Base-by-base conservation (phyloP, 1,284 basidiomycete genomes). In the Ceratobasidium sp. region DNA sequence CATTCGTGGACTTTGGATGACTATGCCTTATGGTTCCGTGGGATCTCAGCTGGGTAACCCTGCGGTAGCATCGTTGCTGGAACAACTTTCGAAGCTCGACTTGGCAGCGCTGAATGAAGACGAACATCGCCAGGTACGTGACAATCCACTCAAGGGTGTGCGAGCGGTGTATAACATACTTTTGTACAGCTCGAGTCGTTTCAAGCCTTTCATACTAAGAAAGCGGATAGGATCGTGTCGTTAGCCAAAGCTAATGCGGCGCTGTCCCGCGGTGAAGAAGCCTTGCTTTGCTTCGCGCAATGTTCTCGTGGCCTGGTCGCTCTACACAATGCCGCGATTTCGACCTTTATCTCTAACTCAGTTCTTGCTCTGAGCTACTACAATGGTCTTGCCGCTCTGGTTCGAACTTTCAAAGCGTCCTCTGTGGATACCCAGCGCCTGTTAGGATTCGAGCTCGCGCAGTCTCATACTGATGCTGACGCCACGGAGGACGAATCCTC, bases 231-330 rank as follows among this genome's bases (percentile, higher is more conserved):
- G 19, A 41, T 48, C 14, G n/a, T 61, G 11, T 24, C 46, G 5
- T 13, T 73, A 8, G 69, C 58, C 9, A 16, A 41, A 29, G 19
- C 43, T 11, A 43, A 72, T 34, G 68, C 41, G 3, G 9, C 24
- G 11, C 7, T 53, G 39, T 29, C 27, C n/a, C 34, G 37, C 19
- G 37, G 39, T 9, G 29, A 27, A 1, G 48, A 53, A 14, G 34
- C 71, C 11, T 29, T 74, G 22, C 59, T 74, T 37, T 74, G 71
- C n/a, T 74, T 74, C 22, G n/a, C 46, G 5, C 51, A 63, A 6
- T 49, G 59, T 39, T 41, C 71, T 1, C 31, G 49, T 11, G 13
- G 19, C 6, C 16, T 74, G 0, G 2, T 8, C 2, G 4, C 49
- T 34, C 24, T n/a, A 13, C 46, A 43, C 22, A 43, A 43, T 22